These are phyloP conservation scores for Rhodotorula graminis DNA, from an alignment of 768 basidiomycete species.

Conservation along the genomic window DNA sequence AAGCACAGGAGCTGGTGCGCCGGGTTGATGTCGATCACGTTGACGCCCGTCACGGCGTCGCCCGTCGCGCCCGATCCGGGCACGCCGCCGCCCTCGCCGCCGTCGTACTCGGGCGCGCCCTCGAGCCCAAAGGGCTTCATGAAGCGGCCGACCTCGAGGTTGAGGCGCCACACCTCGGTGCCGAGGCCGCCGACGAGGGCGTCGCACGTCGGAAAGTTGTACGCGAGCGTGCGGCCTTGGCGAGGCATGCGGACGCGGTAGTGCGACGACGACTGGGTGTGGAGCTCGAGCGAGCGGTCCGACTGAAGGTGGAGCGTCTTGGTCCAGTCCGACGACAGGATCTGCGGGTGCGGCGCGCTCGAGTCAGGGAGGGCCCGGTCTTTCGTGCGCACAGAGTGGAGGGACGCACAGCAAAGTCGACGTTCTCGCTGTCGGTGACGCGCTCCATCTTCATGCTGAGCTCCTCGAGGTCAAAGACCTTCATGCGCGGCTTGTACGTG, in stretches of 20 bases:
- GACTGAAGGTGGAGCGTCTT: slow-evolving; percentile 95
- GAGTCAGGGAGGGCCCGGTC: no score
- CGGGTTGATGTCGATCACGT: slow-evolving; percentile 84
- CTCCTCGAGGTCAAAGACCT: slow-evolving; percentile 90
- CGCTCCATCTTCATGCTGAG: slow-evolving; percentile 91
- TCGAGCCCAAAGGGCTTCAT: slow-evolving; percentile 69
- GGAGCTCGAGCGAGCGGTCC: slow-evolving; percentile 88
- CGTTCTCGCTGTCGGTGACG: slow-evolving; percentile 92
- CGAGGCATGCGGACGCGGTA: slow-evolving; percentile 89
- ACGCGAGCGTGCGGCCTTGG: slow-evolving; percentile 84
- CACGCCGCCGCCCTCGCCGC: slow-evolving; percentile 46
- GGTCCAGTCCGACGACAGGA: slow-evolving; percentile 96
- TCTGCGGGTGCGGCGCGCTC: slow-evolving; percentile 52
- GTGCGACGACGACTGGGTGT: slow-evolving; percentile 88
- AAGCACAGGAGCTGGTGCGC: slow-evolving; percentile 85
- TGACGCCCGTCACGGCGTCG: slow-evolving; percentile 70
- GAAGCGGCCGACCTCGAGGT: slow-evolving; percentile 91
- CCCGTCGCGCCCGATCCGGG: slow-evolving; percentile 46
- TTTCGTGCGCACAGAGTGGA: background rate
- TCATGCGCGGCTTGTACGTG: slow-evolving; percentile 94
- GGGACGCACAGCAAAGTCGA: slow-evolving; percentile 93
- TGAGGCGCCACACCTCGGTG: slow-evolving; percentile 82
- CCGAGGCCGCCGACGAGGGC: slow-evolving; percentile 79
- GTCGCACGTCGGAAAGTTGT: slow-evolving; percentile 91
- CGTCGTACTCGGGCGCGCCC: slow-evolving; percentile 49